Evolutionary conservation across 129 eudicot species (phyloP).

Genomic region (Flaveria robusta): DNA sequence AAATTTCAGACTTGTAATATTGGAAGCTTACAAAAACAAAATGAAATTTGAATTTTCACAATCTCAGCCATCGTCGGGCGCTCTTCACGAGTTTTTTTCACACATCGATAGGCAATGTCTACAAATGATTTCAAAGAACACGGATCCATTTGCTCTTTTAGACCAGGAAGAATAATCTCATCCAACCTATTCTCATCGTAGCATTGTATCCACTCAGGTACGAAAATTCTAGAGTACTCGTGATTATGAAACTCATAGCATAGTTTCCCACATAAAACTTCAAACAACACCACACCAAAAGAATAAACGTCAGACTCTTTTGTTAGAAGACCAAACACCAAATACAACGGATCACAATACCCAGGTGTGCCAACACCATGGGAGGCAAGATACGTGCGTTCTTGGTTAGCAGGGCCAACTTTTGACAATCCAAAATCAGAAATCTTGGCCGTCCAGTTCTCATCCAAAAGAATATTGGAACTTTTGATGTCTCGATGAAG

Average conservation of each 20-base stretch:
- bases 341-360: slow-evolving; percentile 28
- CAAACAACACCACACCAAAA: slow-evolving; percentile 28
- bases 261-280: slow-evolving; percentile 10
- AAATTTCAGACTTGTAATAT: too few species aligned
- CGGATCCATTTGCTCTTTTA: slow-evolving; percentile 5
- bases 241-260: background rate
- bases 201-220: slow-evolving; percentile 19
- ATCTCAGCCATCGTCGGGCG: slow-evolving; percentile 16
- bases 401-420: slow-evolving; percentile 21
- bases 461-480: slow-evolving; percentile 22
- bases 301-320: slow-evolving; percentile 26
- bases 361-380: slow-evolving; percentile 26
- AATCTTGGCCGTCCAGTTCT: slow-evolving; percentile 5
- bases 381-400: background rate
- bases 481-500: slow-evolving; percentile 24
- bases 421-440: slow-evolving; percentile 29
- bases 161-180: slow-evolving; percentile 4
- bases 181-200: slow-evolving; percentile 14
- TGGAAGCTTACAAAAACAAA: too few species aligned
- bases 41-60: background rate
- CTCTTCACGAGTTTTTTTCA: slow-evolving; percentile 2
- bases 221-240: background rate
- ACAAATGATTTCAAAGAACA: background rate
- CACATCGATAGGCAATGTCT: background rate
- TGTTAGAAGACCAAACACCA: background rate